Base-by-base conservation (phyloP, 1,139 yeast species). In the Debaryomycetaceae sp. region DNA sequence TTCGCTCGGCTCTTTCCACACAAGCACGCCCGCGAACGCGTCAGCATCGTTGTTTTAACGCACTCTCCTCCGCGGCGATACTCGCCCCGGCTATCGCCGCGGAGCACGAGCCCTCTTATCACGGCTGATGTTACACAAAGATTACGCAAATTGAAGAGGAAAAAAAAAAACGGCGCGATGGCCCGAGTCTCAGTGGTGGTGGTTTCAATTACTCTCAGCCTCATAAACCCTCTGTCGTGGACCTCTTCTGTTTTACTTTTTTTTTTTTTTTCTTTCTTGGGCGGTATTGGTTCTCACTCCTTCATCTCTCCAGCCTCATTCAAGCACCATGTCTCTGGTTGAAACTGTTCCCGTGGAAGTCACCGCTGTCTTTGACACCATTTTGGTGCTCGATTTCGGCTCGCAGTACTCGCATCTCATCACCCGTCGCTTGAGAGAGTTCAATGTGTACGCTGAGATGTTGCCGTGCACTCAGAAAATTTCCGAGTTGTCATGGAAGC, bases 381-480 rank as follows among this genome's bases (percentile, higher is more conserved):
- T 91, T 48, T 74, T 91, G 69, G 96, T 91, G 58, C 77, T 91
- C 58, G 99, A 91, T 61, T 91, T 91, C 57, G 99, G 98, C 42
- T 91, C 98, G 39, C 99, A 91, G 67, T 91, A 91, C 69, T 85
- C 96, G 39, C 99, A 91, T 57, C 70, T 91, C 57, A 88, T 91
- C 61, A 91, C 97, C 41, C 83, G 99, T 67, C 84, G 98, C 65
- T 74, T 91, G 51, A 85, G 99, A 74, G 99, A 91, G 61, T 86
- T 89, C 71, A 86, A 91, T 60, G 91, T 91, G 45, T 91, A 93
- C 63, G 97, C 98, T 44, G 99, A 93, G 68, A 91, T 91, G 98
- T 75, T 91, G 44, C 98, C 99, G 46, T 91, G 98, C 65, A 91
- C 98, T 36, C 97, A 91, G 65, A 91, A 89, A 70, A 89, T 91